Conservation (phyloP, 164 flowering plant species). For the Sedum album region DNA sequence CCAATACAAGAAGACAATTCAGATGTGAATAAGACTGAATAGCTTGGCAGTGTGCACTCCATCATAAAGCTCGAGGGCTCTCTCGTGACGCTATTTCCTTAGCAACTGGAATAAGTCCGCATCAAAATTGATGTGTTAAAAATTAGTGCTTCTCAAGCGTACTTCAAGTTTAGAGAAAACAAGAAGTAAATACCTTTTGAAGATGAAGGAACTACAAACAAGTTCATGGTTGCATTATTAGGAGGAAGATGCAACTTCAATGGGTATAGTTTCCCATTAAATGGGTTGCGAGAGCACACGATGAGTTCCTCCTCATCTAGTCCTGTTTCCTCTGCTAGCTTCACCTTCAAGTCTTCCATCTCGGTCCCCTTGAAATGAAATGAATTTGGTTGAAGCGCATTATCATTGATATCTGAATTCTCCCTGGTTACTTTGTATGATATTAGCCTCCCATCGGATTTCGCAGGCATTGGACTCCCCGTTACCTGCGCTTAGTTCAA, state of each 20-base stretch:
- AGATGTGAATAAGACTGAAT: no score
- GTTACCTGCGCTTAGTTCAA: neutral
- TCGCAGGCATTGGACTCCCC: neutral
- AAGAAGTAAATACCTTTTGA: neutral
- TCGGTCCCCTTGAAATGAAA: conserved; percentile 6
- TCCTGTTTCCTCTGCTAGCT: conserved; percentile 2
- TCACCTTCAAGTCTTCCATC: neutral
- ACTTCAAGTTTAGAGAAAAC: no score
- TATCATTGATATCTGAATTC: neutral
- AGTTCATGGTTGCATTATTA: neutral
- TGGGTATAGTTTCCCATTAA: conserved; percentile 61
- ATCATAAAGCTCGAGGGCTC: neutral
- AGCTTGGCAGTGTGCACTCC: neutral
- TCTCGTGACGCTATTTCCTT: neutral
- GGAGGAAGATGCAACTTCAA: conserved; percentile 55
- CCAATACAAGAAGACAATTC: no score
- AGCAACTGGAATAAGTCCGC: neutral
- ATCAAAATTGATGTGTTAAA: neutral
- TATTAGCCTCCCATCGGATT: neutral
- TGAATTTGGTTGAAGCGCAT: neutral
- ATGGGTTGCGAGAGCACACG: conserved; percentile 40
- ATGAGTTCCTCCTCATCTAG: conserved; percentile 23
- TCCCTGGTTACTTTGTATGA: neutral
- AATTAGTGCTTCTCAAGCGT: neutral
- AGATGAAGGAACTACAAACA: neutral